Evolutionary conservation across 768 basidiomycete genomes (phyloP).

Genomic region (Ramaria rubella): DNA sequence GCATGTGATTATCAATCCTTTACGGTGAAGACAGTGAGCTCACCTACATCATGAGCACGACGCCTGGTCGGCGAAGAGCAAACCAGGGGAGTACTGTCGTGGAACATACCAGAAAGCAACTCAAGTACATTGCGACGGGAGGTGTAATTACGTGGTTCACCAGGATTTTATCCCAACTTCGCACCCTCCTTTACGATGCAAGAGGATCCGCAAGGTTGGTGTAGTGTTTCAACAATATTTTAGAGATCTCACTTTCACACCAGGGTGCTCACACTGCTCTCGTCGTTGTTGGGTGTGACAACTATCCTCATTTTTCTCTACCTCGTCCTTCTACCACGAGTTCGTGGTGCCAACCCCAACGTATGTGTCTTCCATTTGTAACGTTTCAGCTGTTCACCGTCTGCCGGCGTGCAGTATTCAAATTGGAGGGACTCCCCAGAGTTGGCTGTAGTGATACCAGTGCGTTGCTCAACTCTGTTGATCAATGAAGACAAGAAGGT

Average conservation of each 20-base stretch:
- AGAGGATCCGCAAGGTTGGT: constrained; percentile 52
- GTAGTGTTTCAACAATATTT: not conserved
- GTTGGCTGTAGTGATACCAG: constrained; percentile 63
- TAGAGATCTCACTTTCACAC: not conserved
- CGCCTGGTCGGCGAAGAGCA: not conserved
- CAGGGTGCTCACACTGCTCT: constrained; percentile 49
- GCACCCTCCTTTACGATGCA: constrained; percentile 31
- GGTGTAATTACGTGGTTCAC: constrained; percentile 55
- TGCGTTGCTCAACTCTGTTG: constrained; percentile 13
- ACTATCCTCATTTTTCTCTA: constrained; percentile 70
- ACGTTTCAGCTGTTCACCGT: not conserved
- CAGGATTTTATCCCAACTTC: constrained; percentile 46
- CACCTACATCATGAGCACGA: not conserved
- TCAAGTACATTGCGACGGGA: constrained; percentile 75
- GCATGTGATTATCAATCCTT: too few relatives aligned
- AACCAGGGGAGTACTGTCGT: not conserved
- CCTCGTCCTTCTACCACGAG: constrained; percentile 58
- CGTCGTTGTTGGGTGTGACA: constrained; percentile 49
- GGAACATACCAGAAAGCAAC: constrained; percentile 36
- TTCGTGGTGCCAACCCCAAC: constrained; percentile 61
- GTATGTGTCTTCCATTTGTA: constrained; percentile 36
- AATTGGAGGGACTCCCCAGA: constrained; percentile 68
- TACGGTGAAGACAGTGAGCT: too few relatives aligned
- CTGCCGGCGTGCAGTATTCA: constrained; percentile 45
- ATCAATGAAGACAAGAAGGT: too few relatives aligned